Base-by-base conservation (phyloP, 2,329 filamentous ascomycete species). In the Sclerotinia borealis region DNA sequence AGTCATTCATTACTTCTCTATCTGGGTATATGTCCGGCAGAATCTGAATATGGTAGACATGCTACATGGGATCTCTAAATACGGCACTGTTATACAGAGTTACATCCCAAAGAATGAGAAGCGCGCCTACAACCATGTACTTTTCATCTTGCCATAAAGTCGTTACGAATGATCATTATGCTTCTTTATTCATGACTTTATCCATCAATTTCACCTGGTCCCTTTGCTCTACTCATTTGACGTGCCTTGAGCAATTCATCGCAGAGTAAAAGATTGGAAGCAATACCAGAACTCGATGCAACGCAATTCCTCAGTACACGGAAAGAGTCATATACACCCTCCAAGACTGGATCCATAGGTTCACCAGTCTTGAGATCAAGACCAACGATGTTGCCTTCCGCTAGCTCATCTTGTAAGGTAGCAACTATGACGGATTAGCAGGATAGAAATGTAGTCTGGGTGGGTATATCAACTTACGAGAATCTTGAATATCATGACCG, bases 171-270 rank as follows among this genome's bases (percentile, higher is more conserved):
- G 29, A 58, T 58, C 54, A 58, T 58, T 45, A 58, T 31, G 27
- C 27, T 58, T 58, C 54, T 59, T 58, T 59, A 47, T 37, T 59
- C 47, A 59, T 45, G 47, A 36, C 29, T 68, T 64, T 75, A 75
- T 54, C 74, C 85, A 69, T 88, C 85, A 83, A 86, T 87, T 65
- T 84, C 85, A 4, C 85, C 85, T 2, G 85, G 85, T 27, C 84
- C 84, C 45, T 78, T 82, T 77, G 81, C 78, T 73, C 85, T 80
- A 55, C 84, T 89, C 95, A 99, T 99, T 81, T 99, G 93, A 76
- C 95, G 85, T 66, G 95, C 95, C 83, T 99, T 99, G 72, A 99
- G 82, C 81, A 99, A 84, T 82, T 99, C 95, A 74, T 99, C 95
- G 74, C 95, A 99, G 56, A 99, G 84, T 69, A 99, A 81, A 68